These are phyloP conservation scores for Aegilops bicornis DNA, from an alignment of 176 grass and related monocot species.

Conservation along the genomic window DNA sequence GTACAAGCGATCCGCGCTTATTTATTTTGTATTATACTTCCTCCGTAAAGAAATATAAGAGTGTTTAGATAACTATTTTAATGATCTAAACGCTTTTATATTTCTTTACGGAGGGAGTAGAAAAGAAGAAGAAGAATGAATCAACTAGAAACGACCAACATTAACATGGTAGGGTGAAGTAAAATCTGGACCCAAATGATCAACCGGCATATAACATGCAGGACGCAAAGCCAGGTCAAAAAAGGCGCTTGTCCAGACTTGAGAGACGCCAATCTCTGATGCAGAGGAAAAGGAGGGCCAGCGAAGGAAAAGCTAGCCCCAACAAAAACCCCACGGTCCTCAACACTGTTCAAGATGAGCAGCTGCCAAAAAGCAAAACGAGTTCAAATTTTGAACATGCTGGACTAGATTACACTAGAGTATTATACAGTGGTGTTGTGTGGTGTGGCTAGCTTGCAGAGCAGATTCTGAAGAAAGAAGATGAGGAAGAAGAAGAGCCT, in stretches of 20 bases:
- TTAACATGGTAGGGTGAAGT: not conserved
- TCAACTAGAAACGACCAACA: constrained; percentile 12
- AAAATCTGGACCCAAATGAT: not conserved
- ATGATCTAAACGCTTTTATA: too few relatives aligned
- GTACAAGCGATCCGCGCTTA: not conserved
- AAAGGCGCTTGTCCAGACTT: not conserved
- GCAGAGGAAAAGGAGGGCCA: not conserved
- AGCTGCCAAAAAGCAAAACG: constrained; percentile 22
- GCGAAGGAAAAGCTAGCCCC: not conserved
- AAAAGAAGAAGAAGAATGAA: not conserved
- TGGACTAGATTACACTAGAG: constrained; percentile 24
- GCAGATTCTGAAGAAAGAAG: not conserved
- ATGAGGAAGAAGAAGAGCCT: not conserved
- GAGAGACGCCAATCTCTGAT: constrained; percentile 14
- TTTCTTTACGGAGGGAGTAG: too few relatives aligned
- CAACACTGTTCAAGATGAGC: not conserved
- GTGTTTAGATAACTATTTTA: too few relatives aligned
- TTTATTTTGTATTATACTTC: not conserved
- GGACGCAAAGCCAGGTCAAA: constrained; percentile 2
- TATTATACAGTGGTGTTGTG: constrained; percentile 18
- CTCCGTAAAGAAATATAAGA: too few relatives aligned
- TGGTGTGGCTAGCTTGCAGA: constrained; percentile 4
- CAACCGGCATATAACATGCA: not conserved
- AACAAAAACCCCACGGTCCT: constrained; percentile 21
- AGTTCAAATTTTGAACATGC: constrained; percentile 34